Evolutionary conservation across 225 moss, liverwort and hornwort species (phyloP), one percentile per base, ranked within the genome.

Genomic region (Antitrichia curtipendula): DNA sequence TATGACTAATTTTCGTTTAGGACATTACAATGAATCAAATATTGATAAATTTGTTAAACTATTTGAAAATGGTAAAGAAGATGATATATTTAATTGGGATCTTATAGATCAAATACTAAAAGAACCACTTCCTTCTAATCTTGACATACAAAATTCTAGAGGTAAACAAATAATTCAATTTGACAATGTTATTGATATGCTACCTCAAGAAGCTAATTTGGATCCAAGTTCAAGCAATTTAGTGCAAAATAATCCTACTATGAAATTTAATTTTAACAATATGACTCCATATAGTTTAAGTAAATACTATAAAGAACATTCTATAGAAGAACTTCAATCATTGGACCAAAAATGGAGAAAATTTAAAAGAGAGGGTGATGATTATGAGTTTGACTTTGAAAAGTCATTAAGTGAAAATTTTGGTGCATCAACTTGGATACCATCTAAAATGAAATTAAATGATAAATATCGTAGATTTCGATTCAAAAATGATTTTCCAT

Each of bases 271-370:
- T n/a, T 77, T n/a, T 24, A 24, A 38, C 0, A 9, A 6, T 9
- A 54, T 54, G 77, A 77, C 6, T 0, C 25, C 25, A n/a, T 0
- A 2, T 9, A 4, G 2, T 0, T 54, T 77, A 25, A 0, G 6
- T 2, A n/a, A 16, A 16, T 77, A 54, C 54, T 77, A n/a, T n/a
- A 54, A 54, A n/a, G 9, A 0, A 16, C 24, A n/a, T 54, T 9
- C n/a, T 3, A 0, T 6, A 54, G 8, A 19, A 2, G 19, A 57
- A 56, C 78, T 78, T 56, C 2, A 28, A 7, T 40, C 1, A 1
- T 65, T 82, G 53, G 36, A 36, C 10, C 23, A 62, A 61, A 52
- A 16, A 73, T 85, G 72, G 84, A 88, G 34, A 45, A n/a, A 14
- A 41, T 16, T 43, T 45, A 43, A 43, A 32, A 72, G 53, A 36